phyloP scores from a whole-genome alignment of 164 flowering plant species.

The Dillenia suffruticosa region DNA sequence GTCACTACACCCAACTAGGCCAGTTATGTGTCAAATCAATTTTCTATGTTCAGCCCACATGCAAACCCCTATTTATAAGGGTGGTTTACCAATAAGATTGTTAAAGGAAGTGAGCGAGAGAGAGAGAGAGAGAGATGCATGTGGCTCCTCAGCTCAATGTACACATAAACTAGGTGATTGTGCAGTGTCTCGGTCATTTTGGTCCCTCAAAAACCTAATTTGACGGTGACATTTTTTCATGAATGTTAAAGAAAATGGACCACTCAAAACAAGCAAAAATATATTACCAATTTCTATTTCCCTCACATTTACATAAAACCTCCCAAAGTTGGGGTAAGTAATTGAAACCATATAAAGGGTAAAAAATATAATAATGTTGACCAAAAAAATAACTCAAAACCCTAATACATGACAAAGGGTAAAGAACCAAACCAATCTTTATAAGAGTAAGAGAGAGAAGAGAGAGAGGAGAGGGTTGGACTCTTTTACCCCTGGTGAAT shows the following conservation, averaged over 20 bases:
- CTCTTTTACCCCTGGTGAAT: slow-evolving; percentile 6
- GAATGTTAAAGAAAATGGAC: background rate
- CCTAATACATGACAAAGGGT: too few species aligned
- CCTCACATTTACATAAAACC: slow-evolving; percentile 22
- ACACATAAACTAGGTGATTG: too few species aligned
- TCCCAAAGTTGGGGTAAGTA: slow-evolving; percentile 19
- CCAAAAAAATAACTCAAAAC: too few species aligned
- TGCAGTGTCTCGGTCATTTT: background rate
- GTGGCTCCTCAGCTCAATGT: too few species aligned
- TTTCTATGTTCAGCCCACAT: too few species aligned
- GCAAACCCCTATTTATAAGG: too few species aligned
- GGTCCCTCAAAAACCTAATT: background rate
- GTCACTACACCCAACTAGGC: too few species aligned
- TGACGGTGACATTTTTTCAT: background rate
- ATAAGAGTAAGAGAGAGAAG: background rate
- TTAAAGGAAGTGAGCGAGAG: too few species aligned
- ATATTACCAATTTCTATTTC: slow-evolving; percentile 33
- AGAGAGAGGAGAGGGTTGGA: slow-evolving; percentile 1
- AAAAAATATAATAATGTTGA: background rate
- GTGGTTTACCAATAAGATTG: too few species aligned
- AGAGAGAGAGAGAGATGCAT: too few species aligned
- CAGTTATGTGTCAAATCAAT: too few species aligned
- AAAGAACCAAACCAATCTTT: too few species aligned
- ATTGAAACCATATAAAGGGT: slow-evolving; percentile 14
- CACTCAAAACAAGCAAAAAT: slow-evolving; percentile 18